These are phyloP conservation scores for Flammula alnicola DNA, from an alignment of 1,284 basidiomycete genomes.

Conservation along the genomic window DNA sequence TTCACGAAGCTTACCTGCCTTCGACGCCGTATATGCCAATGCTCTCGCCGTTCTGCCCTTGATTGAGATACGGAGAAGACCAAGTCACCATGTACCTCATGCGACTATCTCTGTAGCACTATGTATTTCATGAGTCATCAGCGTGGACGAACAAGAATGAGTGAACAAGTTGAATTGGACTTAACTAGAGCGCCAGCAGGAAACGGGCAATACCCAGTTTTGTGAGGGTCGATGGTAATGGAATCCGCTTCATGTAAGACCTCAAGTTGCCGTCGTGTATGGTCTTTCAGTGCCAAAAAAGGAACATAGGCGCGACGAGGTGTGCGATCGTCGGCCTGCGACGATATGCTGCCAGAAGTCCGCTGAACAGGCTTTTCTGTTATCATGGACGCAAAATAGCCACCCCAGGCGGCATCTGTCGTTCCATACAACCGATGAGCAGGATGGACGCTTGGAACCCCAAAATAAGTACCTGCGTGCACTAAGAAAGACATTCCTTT, in stretches of 20 bases:
- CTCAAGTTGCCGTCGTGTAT: slow-evolving; percentile 31
- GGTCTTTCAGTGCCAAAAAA: slow-evolving; percentile 28
- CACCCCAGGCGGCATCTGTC: slow-evolving; percentile 16
- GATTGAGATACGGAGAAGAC: slow-evolving; percentile 41
- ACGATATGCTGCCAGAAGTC: slow-evolving; percentile 1
- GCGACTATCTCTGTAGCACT: slow-evolving; percentile 43
- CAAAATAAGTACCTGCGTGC: slow-evolving; percentile 43
- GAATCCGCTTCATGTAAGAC: slow-evolving; percentile 40
- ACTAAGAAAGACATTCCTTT: slow-evolving; percentile 15
- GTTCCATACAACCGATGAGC: slow-evolving; percentile 35
- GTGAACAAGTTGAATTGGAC: not conserved
- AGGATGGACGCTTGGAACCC: slow-evolving; percentile 44
- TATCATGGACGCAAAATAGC: slow-evolving; percentile 18
- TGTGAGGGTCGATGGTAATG: slow-evolving; percentile 53
- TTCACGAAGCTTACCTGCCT: slow-evolving; percentile 40
- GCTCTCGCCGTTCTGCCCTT: slow-evolving; percentile 30
- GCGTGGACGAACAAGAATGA: no score
- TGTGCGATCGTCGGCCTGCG: not conserved
- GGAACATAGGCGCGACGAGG: slow-evolving; percentile 24
- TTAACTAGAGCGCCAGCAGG: slow-evolving; percentile 39
- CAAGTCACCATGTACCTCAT: slow-evolving; percentile 46
- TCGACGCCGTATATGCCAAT: slow-evolving; percentile 51
- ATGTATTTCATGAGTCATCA: no score
- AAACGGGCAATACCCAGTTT: slow-evolving; percentile 49
- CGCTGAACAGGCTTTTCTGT: not conserved